A percentile compares a stretch with the other conserved stretches of the same genome.
Evolutionary conservation across 176 grass and related monocot genomes (phyloP).

Genomic region (Oryza glaberrima): DNA sequence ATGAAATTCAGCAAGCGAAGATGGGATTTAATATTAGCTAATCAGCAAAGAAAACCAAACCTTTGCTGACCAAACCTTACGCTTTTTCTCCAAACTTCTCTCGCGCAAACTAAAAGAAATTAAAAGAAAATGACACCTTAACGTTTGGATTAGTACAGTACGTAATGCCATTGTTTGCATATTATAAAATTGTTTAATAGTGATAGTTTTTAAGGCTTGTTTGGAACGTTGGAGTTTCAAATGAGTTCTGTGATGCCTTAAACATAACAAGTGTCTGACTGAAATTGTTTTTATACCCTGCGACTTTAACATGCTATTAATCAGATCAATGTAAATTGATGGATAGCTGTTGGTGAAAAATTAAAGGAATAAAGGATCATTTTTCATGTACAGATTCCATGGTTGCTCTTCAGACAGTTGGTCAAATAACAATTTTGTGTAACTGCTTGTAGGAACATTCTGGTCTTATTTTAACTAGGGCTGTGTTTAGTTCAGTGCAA

Average conservation of each 20-base stretch:
- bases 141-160: background rate
- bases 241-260: background rate
- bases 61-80: conserved; percentile 8
- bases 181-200: background rate
- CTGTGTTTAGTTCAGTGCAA: no score
- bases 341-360: background rate
- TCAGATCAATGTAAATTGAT: background rate
- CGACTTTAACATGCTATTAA: no score
- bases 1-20: background rate
- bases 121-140: conserved; percentile 5
- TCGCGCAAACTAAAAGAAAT: background rate
- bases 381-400: background rate
- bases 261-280: background rate
- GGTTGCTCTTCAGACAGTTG: background rate
- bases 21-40: background rate
- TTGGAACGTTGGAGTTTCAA: background rate
- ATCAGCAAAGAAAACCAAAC: background rate
- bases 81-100: conserved; percentile 30
- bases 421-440: conserved; percentile 15
- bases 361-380: background rate
- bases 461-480: no score
- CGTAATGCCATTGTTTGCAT: background rate
- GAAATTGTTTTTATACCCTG: no score
- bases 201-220: background rate
- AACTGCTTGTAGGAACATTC: background rate